phyloP scores from a whole-genome alignment of 371 early-diverging fungal genomes.

The Blakeslea trispora region DNA sequence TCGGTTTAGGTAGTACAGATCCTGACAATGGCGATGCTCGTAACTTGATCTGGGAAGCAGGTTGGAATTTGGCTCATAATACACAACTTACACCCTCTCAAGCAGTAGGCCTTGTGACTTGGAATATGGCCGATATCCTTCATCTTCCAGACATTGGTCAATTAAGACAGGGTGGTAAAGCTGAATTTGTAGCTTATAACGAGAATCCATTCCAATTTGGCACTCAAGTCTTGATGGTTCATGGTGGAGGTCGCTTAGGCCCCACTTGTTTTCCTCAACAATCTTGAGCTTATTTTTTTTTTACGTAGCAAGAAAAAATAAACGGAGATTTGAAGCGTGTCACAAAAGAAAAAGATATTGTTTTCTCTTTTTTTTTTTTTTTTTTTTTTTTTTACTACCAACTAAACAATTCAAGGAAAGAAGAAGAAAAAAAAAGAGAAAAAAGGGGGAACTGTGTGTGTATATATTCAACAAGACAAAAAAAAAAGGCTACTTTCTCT shows the following conservation, averaged over 20 bases:
- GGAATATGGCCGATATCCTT: conserved; percentile 73
- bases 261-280: conserved; percentile 45
- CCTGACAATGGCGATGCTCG: conserved; percentile 65
- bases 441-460: no score
- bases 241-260: conserved; percentile 56
- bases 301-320: no score
- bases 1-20: conserved; percentile 60
- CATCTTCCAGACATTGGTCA: conserved; percentile 42
- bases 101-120: conserved; percentile 74
- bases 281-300: no score
- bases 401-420: no score
- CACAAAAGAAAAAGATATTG: no score
- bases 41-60: conserved; percentile 78
- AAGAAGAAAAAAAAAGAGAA: no score
- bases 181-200: conserved; percentile 57
- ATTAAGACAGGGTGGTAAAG: conserved; percentile 28
- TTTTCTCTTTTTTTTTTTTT: no score
- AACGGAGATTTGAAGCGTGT: no score
- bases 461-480: no score
- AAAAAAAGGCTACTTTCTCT: no score
- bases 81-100: conserved; percentile 43
- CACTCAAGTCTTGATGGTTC: conserved; percentile 52
- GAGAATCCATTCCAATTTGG: conserved; percentile 63
- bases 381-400: no score
- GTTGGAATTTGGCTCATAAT: conserved; percentile 49